Base-by-base conservation (phyloP, 139 green algal genomes). In the Closterium sp. region DNA sequence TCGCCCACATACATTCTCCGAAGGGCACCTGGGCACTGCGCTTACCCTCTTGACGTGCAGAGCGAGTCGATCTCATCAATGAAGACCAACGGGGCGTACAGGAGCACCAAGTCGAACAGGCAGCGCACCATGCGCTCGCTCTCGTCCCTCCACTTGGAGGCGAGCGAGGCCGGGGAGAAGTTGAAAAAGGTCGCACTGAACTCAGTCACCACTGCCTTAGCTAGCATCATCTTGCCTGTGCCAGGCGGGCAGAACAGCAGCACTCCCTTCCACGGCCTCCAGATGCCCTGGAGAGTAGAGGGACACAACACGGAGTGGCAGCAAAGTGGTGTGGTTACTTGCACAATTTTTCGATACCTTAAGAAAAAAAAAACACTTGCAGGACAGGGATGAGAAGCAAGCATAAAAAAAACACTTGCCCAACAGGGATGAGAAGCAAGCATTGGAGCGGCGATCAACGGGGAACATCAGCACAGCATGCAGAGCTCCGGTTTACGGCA, bases 11-110 rank as follows among this genome's bases (percentile, higher is more conserved):
- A n/a, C n/a, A n/a, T n/a, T n/a, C n/a, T n/a, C n/a, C n/a, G n/a
- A n/a, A n/a, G n/a, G n/a, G n/a, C n/a, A n/a, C n/a, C n/a, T n/a
- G n/a, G n/a, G n/a, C n/a, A n/a, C n/a, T n/a, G n/a, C n/a, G n/a
- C n/a, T n/a, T n/a, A 83, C 64, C 64, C 64, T 10, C 64, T 10
- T 16, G 64, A 83, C 64, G 64, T 83, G 4, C 97, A 98, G 25
- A 99, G 93, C 0, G 98, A 97, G 91, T 99, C 98, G 43, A 99
- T 97, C 94, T 99, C 98, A 90, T 99, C 98, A 85, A 99, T 98
- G 94, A 99, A 99, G 55, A 99, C 97, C 84, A 95, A 97, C 28
- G 97, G 96, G 12, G 96, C 93, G 31, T 88, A 84, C 94, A 97
- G 96, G 83, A 97, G 95, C 3, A 97, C 97, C 93, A 97, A 95